Evolutionary conservation across 106 monocot genomes (phyloP), one percentile per base, ranked within the genome.

Genomic region (Narthecium ossifragum): DNA sequence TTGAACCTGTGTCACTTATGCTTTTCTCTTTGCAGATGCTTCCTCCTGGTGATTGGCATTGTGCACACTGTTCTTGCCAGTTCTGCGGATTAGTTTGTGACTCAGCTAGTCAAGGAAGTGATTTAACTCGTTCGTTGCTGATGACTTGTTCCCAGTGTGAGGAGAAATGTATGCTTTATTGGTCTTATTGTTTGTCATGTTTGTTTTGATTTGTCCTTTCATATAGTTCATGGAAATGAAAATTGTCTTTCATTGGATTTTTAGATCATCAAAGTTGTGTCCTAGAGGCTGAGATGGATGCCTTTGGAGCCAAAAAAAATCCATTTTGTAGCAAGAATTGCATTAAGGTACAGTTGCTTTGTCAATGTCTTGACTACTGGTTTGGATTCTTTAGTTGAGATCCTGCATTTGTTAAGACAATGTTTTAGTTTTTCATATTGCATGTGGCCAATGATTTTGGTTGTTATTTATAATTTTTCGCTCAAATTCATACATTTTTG

Each of bases 21-120:
- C n/a, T 43, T 37, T 33, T 55, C 7, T 47, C 6, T 77, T 55
- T 73, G 30, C 79, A 93, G 93, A 71, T 69, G 74, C 83, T 80
- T 67, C 92, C 92, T 59, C 46, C 77, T 36, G 94, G 85, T 61
- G 83, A 96, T 57, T 87, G 87, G 87, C 64, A 72, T 36, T 87
- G 87, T 53, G 46, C 47, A 18, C 75, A 88, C 54, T 98, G 98
- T 68, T 74, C 74, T 12, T 98, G 98, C 73, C 83, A 60, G 67
- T 98, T 79, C 63, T 98, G 98, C 73, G 74, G 80, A 29, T 15
- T 31, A 52, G 67, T 55, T 58, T 59, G 54, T 70, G 52, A 39
- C 46, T 50, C 31, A 38, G 31, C 20, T 60, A 0, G 15, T 27
- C 26, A 61, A 28, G 73, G 20, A 14, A 48, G 30, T 60, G n/a